phyloP scores from a whole-genome alignment of 1,284 basidiomycete species.

The Ganoderma lingzhi region DNA sequence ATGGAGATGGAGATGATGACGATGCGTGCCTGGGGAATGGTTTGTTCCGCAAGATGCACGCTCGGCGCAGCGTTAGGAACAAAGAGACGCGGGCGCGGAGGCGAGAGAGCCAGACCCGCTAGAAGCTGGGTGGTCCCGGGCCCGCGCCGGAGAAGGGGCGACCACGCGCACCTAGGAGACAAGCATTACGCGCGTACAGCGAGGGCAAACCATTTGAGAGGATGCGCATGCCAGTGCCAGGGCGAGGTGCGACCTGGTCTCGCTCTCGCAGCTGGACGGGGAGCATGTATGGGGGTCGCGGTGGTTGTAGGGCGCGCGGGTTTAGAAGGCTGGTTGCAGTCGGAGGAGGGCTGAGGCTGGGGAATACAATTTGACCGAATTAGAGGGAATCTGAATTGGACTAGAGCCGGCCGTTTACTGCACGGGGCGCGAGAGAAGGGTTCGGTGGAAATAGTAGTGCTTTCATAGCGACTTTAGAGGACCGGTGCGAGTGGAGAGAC shows the following conservation, averaged over 20 bases:
- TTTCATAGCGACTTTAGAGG: background rate
- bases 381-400: background rate
- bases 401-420: background rate
- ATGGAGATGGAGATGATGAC: slow-evolving; percentile 2
- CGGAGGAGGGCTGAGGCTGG: background rate
- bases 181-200: background rate
- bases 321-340: background rate
- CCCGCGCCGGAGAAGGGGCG: background rate
- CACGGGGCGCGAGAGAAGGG: slow-evolving; percentile 2
- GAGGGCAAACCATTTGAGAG: background rate
- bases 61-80: background rate
- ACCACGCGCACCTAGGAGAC: background rate
- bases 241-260: background rate
- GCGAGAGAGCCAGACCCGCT: background rate
- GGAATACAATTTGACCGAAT: slow-evolving; percentile 1
- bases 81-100: background rate
- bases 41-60: background rate
- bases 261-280: background rate
- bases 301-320: background rate
- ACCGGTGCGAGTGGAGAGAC: slow-evolving; percentile 1
- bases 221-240: background rate
- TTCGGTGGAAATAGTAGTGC: background rate
- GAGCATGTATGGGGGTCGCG: background rate
- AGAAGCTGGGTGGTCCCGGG: background rate
- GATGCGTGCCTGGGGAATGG: slow-evolving; percentile 3